Conservation (phyloP, 805 yeast genomes). For the Zygosaccharomyces kombuchaensis region DNA sequence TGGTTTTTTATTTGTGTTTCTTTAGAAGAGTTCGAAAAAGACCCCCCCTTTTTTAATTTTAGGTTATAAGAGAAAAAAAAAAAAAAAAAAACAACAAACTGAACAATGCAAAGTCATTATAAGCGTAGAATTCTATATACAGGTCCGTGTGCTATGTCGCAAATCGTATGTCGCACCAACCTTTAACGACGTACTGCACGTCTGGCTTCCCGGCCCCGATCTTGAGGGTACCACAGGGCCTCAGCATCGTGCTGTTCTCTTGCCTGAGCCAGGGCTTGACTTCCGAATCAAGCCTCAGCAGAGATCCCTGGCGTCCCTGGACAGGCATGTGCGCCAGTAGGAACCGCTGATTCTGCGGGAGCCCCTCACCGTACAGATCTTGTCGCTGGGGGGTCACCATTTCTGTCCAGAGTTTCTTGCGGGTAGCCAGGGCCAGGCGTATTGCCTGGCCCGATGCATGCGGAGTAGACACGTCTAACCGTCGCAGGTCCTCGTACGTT, state of each 20-base stretch:
- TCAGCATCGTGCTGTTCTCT: constrained; percentile 18
- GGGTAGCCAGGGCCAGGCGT: constrained; percentile 30
- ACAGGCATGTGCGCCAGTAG: constrained; percentile 6
- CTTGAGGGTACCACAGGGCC: constrained; percentile 30
- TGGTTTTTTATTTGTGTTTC: neutral
- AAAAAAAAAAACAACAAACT: neutral
- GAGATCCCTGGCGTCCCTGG: constrained; percentile 15
- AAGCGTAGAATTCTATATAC: constrained; percentile 1
- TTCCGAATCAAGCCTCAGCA: constrained; percentile 26
- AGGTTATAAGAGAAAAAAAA: neutral
- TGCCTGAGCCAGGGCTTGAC: constrained; percentile 27
- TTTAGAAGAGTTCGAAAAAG: neutral
- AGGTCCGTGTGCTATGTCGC: neutral
- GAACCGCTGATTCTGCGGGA: constrained; percentile 27
- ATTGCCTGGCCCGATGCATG: constrained; percentile 22
- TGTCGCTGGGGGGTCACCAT: constrained; percentile 25
- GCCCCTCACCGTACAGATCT: constrained; percentile 30
- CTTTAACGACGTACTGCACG: constrained; percentile 34
- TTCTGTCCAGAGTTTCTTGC: constrained; percentile 33
- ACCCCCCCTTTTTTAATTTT: neutral
- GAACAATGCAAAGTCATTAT: neutral
- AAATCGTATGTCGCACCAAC: constrained; percentile 34
- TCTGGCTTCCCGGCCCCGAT: constrained; percentile 18
- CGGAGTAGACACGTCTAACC: constrained; percentile 17
- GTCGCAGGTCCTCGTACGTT: constrained; percentile 20